Base-by-base conservation (phyloP, 352 stramenopile genomes). In the Salisapilia sapeloensis region DNA sequence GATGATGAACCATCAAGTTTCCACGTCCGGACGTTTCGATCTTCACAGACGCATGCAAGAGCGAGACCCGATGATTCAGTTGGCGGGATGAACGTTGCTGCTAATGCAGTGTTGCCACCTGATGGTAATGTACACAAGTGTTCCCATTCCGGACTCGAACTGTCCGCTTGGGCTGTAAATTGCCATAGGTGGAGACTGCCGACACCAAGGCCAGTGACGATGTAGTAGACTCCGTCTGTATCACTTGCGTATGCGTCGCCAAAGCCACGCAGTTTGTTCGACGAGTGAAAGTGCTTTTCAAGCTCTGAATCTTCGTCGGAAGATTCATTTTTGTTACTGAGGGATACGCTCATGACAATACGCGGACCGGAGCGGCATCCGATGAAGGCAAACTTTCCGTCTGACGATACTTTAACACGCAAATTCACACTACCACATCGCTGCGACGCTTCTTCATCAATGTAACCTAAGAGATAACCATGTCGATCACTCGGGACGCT, bases 351-450 rank as follows among this genome's bases (percentile, higher is more conserved):
- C 67, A 90, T 82, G 29, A 90, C 50, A 17, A 83, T 56, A 6
- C 67, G 70, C 4, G 53, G 50, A 0, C 62, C 58, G 18, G 69
- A 64, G 15, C 74, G 67, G 24, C 69, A 81, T 21, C 74, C 74
- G 9, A 84, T 71, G 42, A 90, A 90, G n/a, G 76, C 60, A 30
- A 81, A 86, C 20, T 64, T 61, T 3, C 74, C 70, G 31, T 90
- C 74, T 12, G 52, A 31, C 6, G 74, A 67, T 25, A 90, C 77
- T 50, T 85, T 90, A 10, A 90, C 59, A 4, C 67, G 57, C 17
- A 90, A 35, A 17, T 79, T 58, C 6, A 60, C 53, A 17, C 57
- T 61, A 4, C 35, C 38, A 13, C 52, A 66, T 25, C 60, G 53
- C 22, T 71, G 46, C 5, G 59, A 72, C 6, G 61, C 74, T 23